A percentile compares a stretch with the other conserved stretches of the same genome.
These are phyloP conservation scores for Melampsora abietis-canadensis DNA, from an alignment of 1,284 basidiomycete genomes.

Conservation along the genomic window DNA sequence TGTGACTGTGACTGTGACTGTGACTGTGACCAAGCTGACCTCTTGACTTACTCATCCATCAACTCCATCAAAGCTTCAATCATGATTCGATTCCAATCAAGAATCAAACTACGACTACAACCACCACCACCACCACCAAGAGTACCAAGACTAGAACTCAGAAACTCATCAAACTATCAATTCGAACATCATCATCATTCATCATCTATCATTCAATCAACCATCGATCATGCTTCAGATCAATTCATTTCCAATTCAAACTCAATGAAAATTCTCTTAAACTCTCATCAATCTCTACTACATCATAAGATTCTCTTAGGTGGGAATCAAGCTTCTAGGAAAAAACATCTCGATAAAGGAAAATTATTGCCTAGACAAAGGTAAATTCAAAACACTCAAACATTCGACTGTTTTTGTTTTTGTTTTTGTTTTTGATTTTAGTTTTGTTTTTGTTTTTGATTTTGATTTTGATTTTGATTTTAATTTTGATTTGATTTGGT, in stretches of 20 bases:
- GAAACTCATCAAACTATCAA: too few relatives aligned
- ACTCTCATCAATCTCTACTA: conserved; percentile 17
- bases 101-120: too few relatives aligned
- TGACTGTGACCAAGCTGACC: too few relatives aligned
- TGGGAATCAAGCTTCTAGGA: conserved; percentile 64
- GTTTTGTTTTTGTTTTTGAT: too few relatives aligned
- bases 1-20: too few relatives aligned
- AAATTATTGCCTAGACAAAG: conserved; percentile 84
- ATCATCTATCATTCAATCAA: conserved; percentile 1
- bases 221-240: conserved; percentile 11
- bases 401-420: conserved; percentile 45
- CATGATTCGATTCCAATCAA: too few relatives aligned
- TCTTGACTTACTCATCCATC: too few relatives aligned
- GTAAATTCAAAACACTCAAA: conserved; percentile 54
- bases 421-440: not conserved
- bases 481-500: too few relatives aligned
- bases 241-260: conserved; percentile 10
- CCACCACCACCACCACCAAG: too few relatives aligned
- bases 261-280: not conserved
- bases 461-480: too few relatives aligned
- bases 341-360: conserved; percentile 71
- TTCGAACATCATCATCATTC: not conserved
- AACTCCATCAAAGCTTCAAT: too few relatives aligned
- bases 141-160: too few relatives aligned
- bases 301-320: conserved; percentile 52